Base-by-base conservation (phyloP, 2,329 filamentous ascomycete species). In the Aureobasidium zeae region DNA sequence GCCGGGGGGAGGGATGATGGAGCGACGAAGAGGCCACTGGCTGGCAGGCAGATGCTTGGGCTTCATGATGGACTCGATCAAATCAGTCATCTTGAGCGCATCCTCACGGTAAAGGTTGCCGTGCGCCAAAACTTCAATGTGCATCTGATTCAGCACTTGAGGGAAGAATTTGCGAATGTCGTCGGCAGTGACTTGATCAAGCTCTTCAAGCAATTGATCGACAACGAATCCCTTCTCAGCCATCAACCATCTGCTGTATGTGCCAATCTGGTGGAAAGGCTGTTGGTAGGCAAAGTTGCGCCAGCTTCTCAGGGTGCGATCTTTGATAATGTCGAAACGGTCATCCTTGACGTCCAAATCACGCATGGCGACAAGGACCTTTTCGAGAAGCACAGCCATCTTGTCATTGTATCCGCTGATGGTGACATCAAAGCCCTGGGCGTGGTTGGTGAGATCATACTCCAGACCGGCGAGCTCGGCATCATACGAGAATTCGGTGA, bases 321-420 rank as follows among this genome's bases (percentile, higher is more conserved):
- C 91, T 60, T 94, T 93, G 62, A 94, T 77, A 53, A 96, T 87
- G 36, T 83, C 77, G 58, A 96, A 98, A 2, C 91, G 79, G 45
- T 93, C 87, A n/a, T 85, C 75, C 49, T 80, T 82, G 52, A 96
- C 74, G 26, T 87, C 77, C 4, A 96, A 70, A 54, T 94, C 84
- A 38, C 85, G 79, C 73, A 95, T 84, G 8, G 83, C 87, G 10
- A 79, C 66, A 19, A 94, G 69, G 3, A 96, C 85, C 59, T 94
- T 91, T 58, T 96, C 86, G 34, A 98, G 65, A 17, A 98, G 73
- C 0, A 95, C 86, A 0, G 83, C 72, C 56, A 98, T 78, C 68
- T 98, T 98, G 63, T 98, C 91, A 54, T 95, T 98, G 67, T 96
- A 98, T 0, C 91, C 91, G 20, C 79, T 81, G 3, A 96, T 76